A percentile compares a stretch with the other conserved stretches of the same genome.
These are phyloP conservation scores for Ascochyta rabiei DNA, from an alignment of 2,329 filamentous ascomycete species.

Conservation along the genomic window DNA sequence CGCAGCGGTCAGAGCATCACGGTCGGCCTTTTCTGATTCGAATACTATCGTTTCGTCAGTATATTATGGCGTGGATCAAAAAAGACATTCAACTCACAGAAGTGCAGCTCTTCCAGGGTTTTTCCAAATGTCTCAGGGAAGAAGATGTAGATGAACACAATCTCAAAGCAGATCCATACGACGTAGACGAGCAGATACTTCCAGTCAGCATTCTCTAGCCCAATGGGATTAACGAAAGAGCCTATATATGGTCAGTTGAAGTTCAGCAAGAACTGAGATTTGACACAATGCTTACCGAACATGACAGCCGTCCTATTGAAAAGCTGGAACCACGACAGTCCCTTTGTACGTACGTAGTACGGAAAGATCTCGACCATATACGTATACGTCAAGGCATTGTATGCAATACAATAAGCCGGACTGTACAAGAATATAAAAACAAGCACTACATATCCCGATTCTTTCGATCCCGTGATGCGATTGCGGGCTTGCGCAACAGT, in stretches of 20 bases:
- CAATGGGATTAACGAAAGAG: conserved; percentile 67
- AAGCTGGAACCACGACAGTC: conserved; percentile 64
- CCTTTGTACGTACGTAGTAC: conserved; percentile 58
- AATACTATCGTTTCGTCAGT: conserved; percentile 27
- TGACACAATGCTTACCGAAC: conserved; percentile 46
- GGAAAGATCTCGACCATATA: conserved; percentile 60
- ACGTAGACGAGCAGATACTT: conserved; percentile 69
- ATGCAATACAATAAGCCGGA: conserved; percentile 62
- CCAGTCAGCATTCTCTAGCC: conserved; percentile 65
- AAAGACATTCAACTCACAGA: conserved; percentile 23
- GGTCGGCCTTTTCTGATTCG: conserved; percentile 34
- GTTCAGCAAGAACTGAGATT: neutral
- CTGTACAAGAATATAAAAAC: conserved; percentile 60
- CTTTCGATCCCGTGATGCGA: conserved; percentile 49
- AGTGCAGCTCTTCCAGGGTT: conserved; percentile 43
- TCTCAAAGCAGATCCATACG: conserved; percentile 40
- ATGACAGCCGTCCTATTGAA: conserved; percentile 66
- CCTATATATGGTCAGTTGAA: conserved; percentile 28
- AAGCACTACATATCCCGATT: conserved; percentile 52
- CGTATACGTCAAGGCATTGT: conserved; percentile 63
- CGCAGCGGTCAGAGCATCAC: conserved; percentile 26
- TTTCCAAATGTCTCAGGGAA: conserved; percentile 45
- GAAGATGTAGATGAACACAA: conserved; percentile 45
- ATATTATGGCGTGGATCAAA: neutral
- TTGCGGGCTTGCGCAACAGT: conserved; percentile 57